Conservation (phyloP, 1,139 yeast species). For the Meyerozyma carpophila region DNA sequence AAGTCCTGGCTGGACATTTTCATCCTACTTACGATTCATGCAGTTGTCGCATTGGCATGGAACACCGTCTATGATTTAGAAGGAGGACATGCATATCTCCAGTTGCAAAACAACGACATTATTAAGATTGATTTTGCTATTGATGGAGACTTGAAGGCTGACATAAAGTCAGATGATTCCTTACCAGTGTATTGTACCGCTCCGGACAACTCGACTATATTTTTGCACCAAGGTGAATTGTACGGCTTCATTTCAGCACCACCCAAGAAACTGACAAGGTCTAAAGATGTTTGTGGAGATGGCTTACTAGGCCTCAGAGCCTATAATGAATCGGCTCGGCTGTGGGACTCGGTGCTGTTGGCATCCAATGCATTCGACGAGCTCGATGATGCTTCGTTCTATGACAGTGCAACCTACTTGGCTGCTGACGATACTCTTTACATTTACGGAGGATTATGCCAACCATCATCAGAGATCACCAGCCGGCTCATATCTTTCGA, state of each 20-base stretch:
- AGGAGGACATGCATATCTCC: slow-evolving; percentile 10
- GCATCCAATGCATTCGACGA: slow-evolving; percentile 15
- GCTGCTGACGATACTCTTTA: slow-evolving; percentile 32
- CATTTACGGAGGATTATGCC: slow-evolving; percentile 44
- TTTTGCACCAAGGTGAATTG: slow-evolving; percentile 23
- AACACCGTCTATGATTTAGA: slow-evolving; percentile 9
- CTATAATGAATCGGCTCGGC: slow-evolving; percentile 14
- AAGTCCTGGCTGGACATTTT: neutral
- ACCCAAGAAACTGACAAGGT: slow-evolving; percentile 3
- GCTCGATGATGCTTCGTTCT: slow-evolving; percentile 26
- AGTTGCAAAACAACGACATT: slow-evolving; percentile 9
- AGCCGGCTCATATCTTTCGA: slow-evolving; percentile 32
- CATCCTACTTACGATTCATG: neutral
- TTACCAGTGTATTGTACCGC: slow-evolving; percentile 16
- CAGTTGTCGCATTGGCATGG: slow-evolving; percentile 5
- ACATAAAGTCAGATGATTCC: neutral
- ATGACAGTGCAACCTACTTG: slow-evolving; percentile 30
- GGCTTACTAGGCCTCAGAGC: slow-evolving; percentile 22
- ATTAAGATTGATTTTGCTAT: slow-evolving; percentile 10
- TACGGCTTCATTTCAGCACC: slow-evolving; percentile 20
- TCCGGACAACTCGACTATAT: slow-evolving; percentile 28
- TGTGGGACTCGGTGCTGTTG: slow-evolving; percentile 19
- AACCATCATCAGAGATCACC: slow-evolving; percentile 18
- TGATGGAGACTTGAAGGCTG: slow-evolving; percentile 5
- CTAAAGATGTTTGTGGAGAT: slow-evolving; percentile 22